Evolutionary conservation across 73 alveolate species (phyloP), one percentile per base, ranked within the genome.

Genomic region (Loxodes magnus): DNA sequence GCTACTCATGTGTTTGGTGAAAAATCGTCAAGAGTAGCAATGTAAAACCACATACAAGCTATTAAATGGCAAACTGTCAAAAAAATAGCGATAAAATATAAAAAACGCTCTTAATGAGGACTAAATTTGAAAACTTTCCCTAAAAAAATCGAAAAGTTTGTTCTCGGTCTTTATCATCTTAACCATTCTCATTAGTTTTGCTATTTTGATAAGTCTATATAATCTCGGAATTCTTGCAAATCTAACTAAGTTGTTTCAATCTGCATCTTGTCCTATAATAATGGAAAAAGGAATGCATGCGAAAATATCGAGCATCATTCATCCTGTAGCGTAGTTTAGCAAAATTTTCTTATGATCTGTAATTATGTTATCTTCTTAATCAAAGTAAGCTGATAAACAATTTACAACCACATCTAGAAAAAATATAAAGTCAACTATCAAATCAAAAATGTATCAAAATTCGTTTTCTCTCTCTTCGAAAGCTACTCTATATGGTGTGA

Each of bases 401-500:
- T 55, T 71, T 25, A 77, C 53, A 2, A 77, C 56, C 36, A 77
- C 53, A 63, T 77, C 91, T 24, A 71, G 54, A 21, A 64, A 62
- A 51, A 71, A 56, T 33, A 64, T 17, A 3, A 60, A 35, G 61
- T 63, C 81, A 19, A 71, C 69, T 5, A 71, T 23, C 6, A 63
- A 37, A 16, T 69, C 87, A 34, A 64, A 4, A 21, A 59, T 17
- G 4, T 5, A 43, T 68, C 74, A 43, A 21, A 42, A 30, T 23
- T 35, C 28, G 25, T 46, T 31, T 39, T 46, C 70, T 30, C 28
- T 29, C 44, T 63, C 82, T 3, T 56, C 36, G 56, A 77, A 77
- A 33, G 91, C 87, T 3, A 77, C 51, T n/a, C 79, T 53, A 55
- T 71, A 71, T 4, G 91, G 91, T 16, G 77, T 63, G 12, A 57